A percentile compares a stretch with the other conserved stretches of the same genome.
phyloP scores from a whole-genome alignment of 2,329 filamentous ascomycete genomes.

The Dryadomyces quercivorus region DNA sequence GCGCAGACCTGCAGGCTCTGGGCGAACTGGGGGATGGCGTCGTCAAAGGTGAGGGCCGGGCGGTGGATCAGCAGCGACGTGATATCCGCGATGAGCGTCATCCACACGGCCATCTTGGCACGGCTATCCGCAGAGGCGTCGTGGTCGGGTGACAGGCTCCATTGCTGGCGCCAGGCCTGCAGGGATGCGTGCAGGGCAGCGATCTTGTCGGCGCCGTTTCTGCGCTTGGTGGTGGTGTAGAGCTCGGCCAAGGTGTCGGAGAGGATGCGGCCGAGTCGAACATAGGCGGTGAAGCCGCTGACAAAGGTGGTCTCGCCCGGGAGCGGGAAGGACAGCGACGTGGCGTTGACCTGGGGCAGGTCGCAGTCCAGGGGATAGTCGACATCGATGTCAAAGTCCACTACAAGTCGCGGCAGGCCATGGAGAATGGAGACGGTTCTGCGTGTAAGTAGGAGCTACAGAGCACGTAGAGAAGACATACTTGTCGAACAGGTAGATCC shows the following conservation, averaged over 20 bases:
- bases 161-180: background rate
- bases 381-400: background rate
- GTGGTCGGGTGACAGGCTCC: background rate
- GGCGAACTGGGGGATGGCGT: background rate
- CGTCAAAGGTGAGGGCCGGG: background rate
- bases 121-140: background rate
- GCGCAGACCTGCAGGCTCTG: background rate
- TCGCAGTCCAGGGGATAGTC: background rate
- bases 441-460: background rate
- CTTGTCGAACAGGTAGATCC: background rate
- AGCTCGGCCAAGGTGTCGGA: background rate
- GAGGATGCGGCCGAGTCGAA: background rate
- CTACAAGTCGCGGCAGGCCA: background rate
- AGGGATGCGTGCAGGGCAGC: background rate
- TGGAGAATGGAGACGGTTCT: background rate
- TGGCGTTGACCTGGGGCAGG: background rate
- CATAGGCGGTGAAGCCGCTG: background rate
- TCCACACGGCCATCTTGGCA: background rate
- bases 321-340: background rate
- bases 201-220: background rate
- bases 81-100: background rate
- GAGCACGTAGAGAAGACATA: background rate
- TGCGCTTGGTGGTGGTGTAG: background rate
- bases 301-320: background rate
- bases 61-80: background rate